Conservation (phyloP, 257 asterid genomes). For the Jasminum sambac region DNA sequence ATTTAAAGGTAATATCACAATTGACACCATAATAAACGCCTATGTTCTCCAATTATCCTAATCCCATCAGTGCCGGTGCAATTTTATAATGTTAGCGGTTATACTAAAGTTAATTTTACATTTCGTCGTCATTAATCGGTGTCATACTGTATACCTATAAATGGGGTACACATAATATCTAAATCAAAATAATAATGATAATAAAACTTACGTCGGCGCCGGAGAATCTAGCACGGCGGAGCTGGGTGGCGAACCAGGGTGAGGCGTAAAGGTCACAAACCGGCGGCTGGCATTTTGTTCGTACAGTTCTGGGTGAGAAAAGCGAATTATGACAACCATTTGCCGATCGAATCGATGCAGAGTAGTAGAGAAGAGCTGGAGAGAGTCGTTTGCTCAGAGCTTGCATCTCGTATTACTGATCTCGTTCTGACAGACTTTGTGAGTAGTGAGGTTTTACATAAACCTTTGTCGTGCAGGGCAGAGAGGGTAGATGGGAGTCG, state of each 20-base stretch:
- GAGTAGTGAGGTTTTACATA: neutral
- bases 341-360: constrained; percentile 20
- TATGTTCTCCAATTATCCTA: neutral
- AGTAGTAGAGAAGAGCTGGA: constrained; percentile 38
- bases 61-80: neutral
- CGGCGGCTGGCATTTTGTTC: constrained; percentile 23
- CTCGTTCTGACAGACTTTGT: neutral
- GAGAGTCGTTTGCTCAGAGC: constrained; percentile 32
- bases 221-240: constrained; percentile 76
- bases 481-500: too few relatives aligned
- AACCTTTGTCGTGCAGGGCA: too few relatives aligned
- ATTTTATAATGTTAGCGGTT: neutral
- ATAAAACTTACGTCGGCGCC: constrained; percentile 68
- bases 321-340: neutral
- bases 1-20: neutral
- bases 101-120: neutral
- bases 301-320: constrained; percentile 15
- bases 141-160: neutral
- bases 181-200: neutral
- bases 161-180: neutral
- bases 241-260: constrained; percentile 76
- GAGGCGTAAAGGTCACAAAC: constrained; percentile 36
- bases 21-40: neutral
- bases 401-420: constrained; percentile 39
- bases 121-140: neutral